phyloP scores from a whole-genome alignment of 257 asterid genomes.

The Parsonsia alboflavescens region DNA sequence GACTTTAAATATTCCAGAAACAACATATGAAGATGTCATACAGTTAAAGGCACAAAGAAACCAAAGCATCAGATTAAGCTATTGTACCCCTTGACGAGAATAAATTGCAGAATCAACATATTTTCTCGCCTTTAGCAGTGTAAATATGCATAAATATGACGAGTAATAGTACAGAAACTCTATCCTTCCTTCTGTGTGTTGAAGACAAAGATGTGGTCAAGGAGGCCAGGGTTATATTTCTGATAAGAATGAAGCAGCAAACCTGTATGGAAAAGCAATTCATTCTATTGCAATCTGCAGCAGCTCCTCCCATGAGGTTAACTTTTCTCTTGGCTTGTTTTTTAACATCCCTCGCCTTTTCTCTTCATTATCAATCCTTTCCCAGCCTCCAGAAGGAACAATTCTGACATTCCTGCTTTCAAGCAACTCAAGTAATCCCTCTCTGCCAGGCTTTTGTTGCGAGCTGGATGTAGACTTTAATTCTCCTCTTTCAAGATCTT shows the following conservation, averaged over 20 bases:
- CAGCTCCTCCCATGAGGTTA: slow-evolving; percentile 71
- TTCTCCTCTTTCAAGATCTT: slow-evolving; percentile 53
- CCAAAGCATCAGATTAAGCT: no score
- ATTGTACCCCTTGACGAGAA: background rate
- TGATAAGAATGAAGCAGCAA: background rate
- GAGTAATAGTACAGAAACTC: background rate
- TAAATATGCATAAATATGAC: background rate
- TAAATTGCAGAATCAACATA: background rate
- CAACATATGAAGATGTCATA: background rate
- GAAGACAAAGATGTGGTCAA: background rate
- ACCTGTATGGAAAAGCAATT: background rate
- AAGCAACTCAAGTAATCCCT: slow-evolving; percentile 54
- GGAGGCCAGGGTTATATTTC: background rate
- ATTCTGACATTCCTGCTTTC: slow-evolving; percentile 44
- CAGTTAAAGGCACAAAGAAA: background rate
- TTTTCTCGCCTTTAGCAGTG: background rate
- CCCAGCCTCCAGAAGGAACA: slow-evolving; percentile 57
- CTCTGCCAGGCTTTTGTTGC: slow-evolving; percentile 52
- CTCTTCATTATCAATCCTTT: slow-evolving; percentile 68
- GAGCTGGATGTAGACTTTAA: slow-evolving; percentile 30
- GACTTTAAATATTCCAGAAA: background rate
- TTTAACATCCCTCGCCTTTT: slow-evolving; percentile 47
- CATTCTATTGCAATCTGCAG: slow-evolving; percentile 34
- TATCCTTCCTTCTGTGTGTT: background rate
- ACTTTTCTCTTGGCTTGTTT: slow-evolving; percentile 65